Percentiles rank a stretch among this genome's conserved stretches.
Evolutionary conservation across 306 rosid genomes (phyloP).

Genomic region (Inga leiocalycina): DNA sequence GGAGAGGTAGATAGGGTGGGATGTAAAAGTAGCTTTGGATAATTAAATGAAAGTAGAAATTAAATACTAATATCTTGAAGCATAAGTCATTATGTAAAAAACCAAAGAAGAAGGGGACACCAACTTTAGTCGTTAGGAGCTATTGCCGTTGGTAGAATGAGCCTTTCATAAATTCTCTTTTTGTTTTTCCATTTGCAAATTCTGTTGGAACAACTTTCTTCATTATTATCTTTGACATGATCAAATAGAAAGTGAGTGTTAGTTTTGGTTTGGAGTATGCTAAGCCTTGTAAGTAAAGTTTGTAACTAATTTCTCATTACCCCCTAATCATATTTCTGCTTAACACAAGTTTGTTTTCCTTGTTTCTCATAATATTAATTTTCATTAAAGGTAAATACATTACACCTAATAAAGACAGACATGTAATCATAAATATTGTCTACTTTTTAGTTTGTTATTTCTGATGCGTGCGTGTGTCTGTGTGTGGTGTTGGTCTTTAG

Average conservation of each 20-base stretch:
- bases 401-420: background rate
- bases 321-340: background rate
- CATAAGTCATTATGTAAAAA: background rate
- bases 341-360: background rate
- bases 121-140: background rate
- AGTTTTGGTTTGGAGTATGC: slow-evolving; percentile 25
- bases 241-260: slow-evolving; percentile 16
- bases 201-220: slow-evolving; percentile 50
- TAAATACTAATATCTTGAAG: background rate
- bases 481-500: background rate
- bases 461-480: background rate
- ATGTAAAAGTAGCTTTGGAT: background rate
- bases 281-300: slow-evolving; percentile 58
- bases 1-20: background rate
- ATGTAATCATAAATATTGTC: background rate
- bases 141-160: slow-evolving; percentile 18
- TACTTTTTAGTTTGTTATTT: background rate
- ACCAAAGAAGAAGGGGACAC: background rate
- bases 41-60: background rate
- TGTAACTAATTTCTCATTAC: background rate
- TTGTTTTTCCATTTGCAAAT: background rate
- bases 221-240: slow-evolving; percentile 13
- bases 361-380: background rate
- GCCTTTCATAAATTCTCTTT: background rate
- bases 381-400: background rate